phyloP scores from a whole-genome alignment of 257 asterid genomes.

The Hygrophila difformis region DNA sequence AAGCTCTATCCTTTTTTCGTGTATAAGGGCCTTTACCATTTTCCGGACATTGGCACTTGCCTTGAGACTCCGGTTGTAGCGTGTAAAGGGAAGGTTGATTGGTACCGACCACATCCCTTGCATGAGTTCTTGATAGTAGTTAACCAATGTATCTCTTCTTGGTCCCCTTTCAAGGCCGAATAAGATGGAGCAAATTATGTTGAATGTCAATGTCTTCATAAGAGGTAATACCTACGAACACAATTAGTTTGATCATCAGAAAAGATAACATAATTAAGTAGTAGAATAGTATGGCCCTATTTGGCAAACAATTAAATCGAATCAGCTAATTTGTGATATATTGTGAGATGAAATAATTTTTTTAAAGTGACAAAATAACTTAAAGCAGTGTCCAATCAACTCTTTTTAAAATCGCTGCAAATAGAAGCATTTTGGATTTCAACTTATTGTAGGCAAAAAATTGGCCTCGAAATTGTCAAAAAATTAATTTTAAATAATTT shows the following conservation, averaged over 20 bases:
- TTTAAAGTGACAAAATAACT: too few relatives aligned
- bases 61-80: conserved; percentile 55
- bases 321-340: too few relatives aligned
- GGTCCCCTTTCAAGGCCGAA: conserved; percentile 48
- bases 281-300: too few relatives aligned
- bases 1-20: conserved; percentile 38
- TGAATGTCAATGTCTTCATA: conserved; percentile 66
- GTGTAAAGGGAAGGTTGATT: conserved; percentile 49
- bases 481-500: too few relatives aligned
- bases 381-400: too few relatives aligned
- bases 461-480: too few relatives aligned
- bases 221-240: conserved; percentile 47
- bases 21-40: conserved; percentile 39
- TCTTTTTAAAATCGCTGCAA: too few relatives aligned
- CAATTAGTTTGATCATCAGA: background rate
- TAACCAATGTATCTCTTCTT: conserved; percentile 32
- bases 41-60: conserved; percentile 42
- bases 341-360: too few relatives aligned
- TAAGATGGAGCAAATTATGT: conserved; percentile 63
- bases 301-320: too few relatives aligned
- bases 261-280: too few relatives aligned
- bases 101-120: conserved; percentile 70
- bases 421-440: too few relatives aligned
- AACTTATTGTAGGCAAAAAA: too few relatives aligned
- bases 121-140: conserved; percentile 36